Evolutionary conservation across 1,284 basidiomycete genomes (phyloP).

Genomic region (Moesziomyces sp.): DNA sequence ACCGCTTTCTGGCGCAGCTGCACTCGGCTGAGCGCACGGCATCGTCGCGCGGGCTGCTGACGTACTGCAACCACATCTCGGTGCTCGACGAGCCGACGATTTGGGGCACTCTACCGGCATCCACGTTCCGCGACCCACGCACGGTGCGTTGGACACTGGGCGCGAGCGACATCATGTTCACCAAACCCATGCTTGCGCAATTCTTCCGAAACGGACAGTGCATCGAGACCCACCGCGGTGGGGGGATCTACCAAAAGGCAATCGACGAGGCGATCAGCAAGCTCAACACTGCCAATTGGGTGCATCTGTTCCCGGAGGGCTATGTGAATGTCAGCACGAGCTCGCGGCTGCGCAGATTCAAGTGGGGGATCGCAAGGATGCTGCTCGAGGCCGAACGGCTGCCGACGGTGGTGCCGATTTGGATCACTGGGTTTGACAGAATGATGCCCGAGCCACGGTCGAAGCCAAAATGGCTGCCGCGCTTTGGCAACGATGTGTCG

Average conservation of each 20-base stretch:
- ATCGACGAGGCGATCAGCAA: conserved; percentile 83
- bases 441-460: conserved; percentile 65
- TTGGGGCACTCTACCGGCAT: conserved; percentile 54
- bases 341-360: conserved; percentile 80
- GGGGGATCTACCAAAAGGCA: conserved; percentile 88
- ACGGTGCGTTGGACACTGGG: conserved; percentile 85
- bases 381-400: conserved; percentile 38
- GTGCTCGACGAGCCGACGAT: conserved; percentile 64
- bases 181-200: conserved; percentile 73
- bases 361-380: conserved; percentile 89
- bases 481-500: conserved; percentile 51
- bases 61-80: conserved; percentile 65
- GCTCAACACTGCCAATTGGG: conserved; percentile 85
- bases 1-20: conserved; percentile 50
- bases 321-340: conserved; percentile 79
- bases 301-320: conserved; percentile 94
- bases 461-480: conserved; percentile 56
- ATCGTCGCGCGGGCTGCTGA: conserved; percentile 53
- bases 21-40: conserved; percentile 35
- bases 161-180: conserved; percentile 95
- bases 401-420: conserved; percentile 91
- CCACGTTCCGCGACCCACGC: conserved; percentile 41
- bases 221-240: conserved; percentile 88
- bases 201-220: conserved; percentile 94
- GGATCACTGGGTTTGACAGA: conserved; percentile 77